phyloP scores from a whole-genome alignment of 176 grass and related monocot species.

The Bolboschoenus planiculmis region DNA sequence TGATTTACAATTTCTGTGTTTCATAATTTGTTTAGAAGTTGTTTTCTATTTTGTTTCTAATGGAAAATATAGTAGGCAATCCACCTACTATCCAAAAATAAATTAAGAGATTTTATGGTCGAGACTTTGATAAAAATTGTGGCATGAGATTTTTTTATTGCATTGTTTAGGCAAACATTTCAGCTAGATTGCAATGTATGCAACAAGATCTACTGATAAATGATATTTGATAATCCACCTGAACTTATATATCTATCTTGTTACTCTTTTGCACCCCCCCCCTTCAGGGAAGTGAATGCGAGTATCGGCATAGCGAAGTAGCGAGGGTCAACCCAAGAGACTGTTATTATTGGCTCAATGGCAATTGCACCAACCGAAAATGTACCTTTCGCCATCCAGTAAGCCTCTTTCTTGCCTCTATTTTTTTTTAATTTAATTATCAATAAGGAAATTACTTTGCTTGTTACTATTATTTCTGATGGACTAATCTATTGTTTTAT shows the following conservation, averaged over 20 bases:
- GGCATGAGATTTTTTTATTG: neutral
- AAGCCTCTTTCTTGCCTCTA: neutral
- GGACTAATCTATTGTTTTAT: slow-evolving; percentile 26
- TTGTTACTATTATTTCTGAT: slow-evolving; percentile 20
- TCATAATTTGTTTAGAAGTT: neutral
- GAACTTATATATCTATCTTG: neutral
- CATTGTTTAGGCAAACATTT: neutral
- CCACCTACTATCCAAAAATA: neutral
- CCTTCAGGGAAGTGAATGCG: slow-evolving; percentile 76
- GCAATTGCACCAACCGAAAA: slow-evolving; percentile 82
- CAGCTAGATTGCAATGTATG: neutral
- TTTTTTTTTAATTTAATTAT: neutral
- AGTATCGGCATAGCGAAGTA: slow-evolving; percentile 88
- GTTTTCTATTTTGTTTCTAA: neutral
- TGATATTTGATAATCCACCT: neutral
- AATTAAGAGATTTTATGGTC: neutral
- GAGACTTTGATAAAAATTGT: neutral
- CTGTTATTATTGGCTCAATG: slow-evolving; percentile 89
- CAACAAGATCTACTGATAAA: neutral
- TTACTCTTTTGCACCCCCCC: neutral
- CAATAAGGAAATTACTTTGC: neutral
- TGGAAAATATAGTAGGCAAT: neutral
- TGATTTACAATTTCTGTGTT: neutral
- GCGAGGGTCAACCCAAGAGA: slow-evolving; percentile 90
- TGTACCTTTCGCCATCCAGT: slow-evolving; percentile 92